Evolutionary conservation across 2,329 filamentous ascomycete species (phyloP).

Genomic region (Fusarium coicis): DNA sequence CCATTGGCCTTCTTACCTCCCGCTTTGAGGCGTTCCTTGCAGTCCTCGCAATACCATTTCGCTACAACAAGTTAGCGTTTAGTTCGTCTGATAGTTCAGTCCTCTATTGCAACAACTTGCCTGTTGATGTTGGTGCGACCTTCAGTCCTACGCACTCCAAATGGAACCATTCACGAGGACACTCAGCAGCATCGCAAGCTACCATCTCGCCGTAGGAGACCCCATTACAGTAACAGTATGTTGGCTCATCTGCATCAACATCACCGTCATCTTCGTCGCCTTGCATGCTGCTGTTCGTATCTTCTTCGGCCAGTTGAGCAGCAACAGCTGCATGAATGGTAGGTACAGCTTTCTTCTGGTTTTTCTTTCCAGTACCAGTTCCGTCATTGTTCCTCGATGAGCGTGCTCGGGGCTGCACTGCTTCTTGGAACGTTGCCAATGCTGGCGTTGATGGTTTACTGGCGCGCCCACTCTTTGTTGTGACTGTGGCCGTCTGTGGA

Average conservation of each 20-base stretch:
- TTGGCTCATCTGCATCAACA: slow-evolving; percentile 76
- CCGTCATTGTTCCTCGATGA: slow-evolving; percentile 61
- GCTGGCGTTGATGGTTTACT: slow-evolving; percentile 75
- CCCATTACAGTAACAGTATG: slow-evolving; percentile 83
- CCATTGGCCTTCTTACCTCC: slow-evolving; percentile 63
- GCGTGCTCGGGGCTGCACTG: slow-evolving; percentile 64
- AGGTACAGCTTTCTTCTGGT: slow-evolving; percentile 67
- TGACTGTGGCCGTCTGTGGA: slow-evolving; percentile 58
- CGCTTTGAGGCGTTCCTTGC: slow-evolving; percentile 72
- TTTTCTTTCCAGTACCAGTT: slow-evolving; percentile 62
- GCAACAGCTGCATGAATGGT: slow-evolving; percentile 53
- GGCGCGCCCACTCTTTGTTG: slow-evolving; percentile 73
- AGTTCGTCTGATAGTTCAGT: not conserved
- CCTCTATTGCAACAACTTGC: slow-evolving; percentile 60
- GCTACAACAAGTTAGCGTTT: slow-evolving; percentile 59
- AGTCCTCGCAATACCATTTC: slow-evolving; percentile 86
- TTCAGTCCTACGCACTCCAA: slow-evolving; percentile 83
- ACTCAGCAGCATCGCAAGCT: slow-evolving; percentile 79
- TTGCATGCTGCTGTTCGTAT: slow-evolving; percentile 55
- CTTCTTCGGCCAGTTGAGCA: slow-evolving; percentile 53
- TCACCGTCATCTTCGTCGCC: slow-evolving; percentile 61
- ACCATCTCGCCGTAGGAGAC: slow-evolving; percentile 89
- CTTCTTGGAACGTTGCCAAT: slow-evolving; percentile 68
- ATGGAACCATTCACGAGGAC: slow-evolving; percentile 85
- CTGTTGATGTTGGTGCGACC: slow-evolving; percentile 79